These are phyloP conservation scores for Aureobasidium lini DNA, from an alignment of 2,329 filamentous ascomycete species.

Conservation along the genomic window DNA sequence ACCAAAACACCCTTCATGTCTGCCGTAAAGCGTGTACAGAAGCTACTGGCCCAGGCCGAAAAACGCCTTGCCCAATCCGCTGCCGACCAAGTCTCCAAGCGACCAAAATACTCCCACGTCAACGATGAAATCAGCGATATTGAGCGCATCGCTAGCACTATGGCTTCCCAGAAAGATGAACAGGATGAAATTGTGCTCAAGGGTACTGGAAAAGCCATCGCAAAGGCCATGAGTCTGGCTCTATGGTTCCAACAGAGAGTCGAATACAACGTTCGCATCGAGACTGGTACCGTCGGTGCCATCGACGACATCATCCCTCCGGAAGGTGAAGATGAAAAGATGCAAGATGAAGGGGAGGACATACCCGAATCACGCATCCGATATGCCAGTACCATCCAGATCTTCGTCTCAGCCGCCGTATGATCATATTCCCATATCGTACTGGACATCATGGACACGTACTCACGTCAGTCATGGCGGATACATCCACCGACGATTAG, in stretches of 20 bases:
- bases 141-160: conserved; percentile 11
- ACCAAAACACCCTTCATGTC: conserved; percentile 60
- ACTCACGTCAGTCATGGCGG: no score
- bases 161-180: conserved; percentile 27
- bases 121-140: conserved; percentile 13
- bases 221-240: conserved; percentile 55
- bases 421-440: not conserved
- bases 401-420: conserved; percentile 15
- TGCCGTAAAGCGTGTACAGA: conserved; percentile 56
- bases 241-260: conserved; percentile 57
- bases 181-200: conserved; percentile 52
- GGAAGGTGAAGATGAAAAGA: conserved; percentile 16
- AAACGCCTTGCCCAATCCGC: conserved; percentile 42
- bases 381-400: conserved; percentile 19
- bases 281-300: conserved; percentile 56
- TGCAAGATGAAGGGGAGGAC: conserved; percentile 17
- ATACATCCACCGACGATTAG: no score
- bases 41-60: conserved; percentile 51
- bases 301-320: conserved; percentile 56
- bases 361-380: conserved; percentile 32
- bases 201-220: conserved; percentile 60
- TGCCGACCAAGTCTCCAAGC: conserved; percentile 23
- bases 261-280: conserved; percentile 51
- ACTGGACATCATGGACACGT: no score
- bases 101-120: conserved; percentile 11